phyloP scores from a whole-genome alignment of 345 rosid genomes.

The Lagerstroemia speciosa region DNA sequence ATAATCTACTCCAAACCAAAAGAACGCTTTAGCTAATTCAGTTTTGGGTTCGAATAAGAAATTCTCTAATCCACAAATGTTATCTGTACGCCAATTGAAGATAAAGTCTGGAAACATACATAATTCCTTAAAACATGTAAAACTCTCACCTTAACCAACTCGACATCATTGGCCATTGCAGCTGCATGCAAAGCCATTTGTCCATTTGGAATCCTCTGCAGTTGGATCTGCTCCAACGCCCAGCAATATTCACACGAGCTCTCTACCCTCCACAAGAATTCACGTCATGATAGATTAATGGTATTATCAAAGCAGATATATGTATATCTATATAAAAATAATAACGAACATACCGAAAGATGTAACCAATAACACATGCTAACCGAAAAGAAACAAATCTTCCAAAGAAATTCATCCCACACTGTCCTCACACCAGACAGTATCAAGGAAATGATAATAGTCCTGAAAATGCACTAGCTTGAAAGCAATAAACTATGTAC shows the following conservation, averaged over 20 bases:
- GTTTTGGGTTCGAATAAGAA: neutral
- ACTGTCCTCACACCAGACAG: neutral
- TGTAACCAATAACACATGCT: neutral
- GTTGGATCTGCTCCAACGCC: conserved; percentile 92
- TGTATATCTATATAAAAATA: too few relatives aligned
- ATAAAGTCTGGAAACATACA: neutral
- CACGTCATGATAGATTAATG: conserved; percentile 2
- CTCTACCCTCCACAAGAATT: conserved; percentile 70
- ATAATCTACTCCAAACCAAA: conserved; percentile 48
- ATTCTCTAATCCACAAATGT: neutral
- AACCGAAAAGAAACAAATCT: neutral
- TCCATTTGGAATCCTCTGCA: conserved; percentile 78
- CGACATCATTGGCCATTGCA: conserved; percentile 84
- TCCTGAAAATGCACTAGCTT: neutral
- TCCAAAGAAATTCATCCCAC: neutral
- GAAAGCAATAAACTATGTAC: neutral
- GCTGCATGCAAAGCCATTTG: conserved; percentile 95
- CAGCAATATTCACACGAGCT: conserved; percentile 70
- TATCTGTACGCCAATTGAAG: neutral
- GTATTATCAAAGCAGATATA: neutral
- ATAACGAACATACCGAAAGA: neutral
- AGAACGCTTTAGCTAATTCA: neutral
- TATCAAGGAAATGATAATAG: neutral
- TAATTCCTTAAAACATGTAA: neutral
- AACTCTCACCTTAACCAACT: conserved; percentile 55